Percentiles rank a stretch among this genome's conserved stretches.
phyloP scores from a whole-genome alignment of 345 rosid genomes.

The Hevea brasiliensis region DNA sequence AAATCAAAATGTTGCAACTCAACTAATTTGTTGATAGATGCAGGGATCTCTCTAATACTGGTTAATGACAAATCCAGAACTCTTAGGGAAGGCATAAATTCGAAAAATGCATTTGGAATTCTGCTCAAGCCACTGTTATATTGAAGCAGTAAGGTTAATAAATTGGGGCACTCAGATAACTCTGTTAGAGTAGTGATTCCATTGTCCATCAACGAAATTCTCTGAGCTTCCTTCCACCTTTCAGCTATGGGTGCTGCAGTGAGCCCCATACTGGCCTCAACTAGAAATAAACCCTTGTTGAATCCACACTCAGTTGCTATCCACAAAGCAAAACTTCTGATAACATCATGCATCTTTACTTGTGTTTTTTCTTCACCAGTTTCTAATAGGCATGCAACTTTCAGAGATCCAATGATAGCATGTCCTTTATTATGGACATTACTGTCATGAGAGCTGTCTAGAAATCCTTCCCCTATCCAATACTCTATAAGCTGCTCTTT shows the following conservation, averaged over 20 bases:
- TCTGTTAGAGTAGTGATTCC: slow-evolving; percentile 40
- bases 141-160: slow-evolving; percentile 26
- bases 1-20: slow-evolving; percentile 43
- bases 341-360: slow-evolving; percentile 34
- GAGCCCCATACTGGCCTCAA: slow-evolving; percentile 13
- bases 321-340: slow-evolving; percentile 27
- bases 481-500: slow-evolving; percentile 42
- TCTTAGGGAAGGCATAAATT: slow-evolving; percentile 37
- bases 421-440: slow-evolving; percentile 34
- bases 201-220: slow-evolving; percentile 46
- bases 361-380: not conserved
- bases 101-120: slow-evolving; percentile 25
- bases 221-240: slow-evolving; percentile 30
- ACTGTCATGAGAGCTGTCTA: slow-evolving; percentile 19
- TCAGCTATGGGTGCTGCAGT: slow-evolving; percentile 17
- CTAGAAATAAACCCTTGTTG: slow-evolving; percentile 5
- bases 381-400: slow-evolving; percentile 28
- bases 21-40: slow-evolving; percentile 34
- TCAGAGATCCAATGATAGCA: slow-evolving; percentile 30
- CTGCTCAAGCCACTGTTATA: slow-evolving; percentile 18
- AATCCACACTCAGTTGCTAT: slow-evolving; percentile 9
- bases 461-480: slow-evolving; percentile 49
- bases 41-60: slow-evolving; percentile 44
- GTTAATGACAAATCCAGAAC: slow-evolving; percentile 38
- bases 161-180: slow-evolving; percentile 29